Percentiles rank a stretch among this genome's conserved stretches.
phyloP scores from a whole-genome alignment of 163 green algal genomes.

The Chloromonas sp. region DNA sequence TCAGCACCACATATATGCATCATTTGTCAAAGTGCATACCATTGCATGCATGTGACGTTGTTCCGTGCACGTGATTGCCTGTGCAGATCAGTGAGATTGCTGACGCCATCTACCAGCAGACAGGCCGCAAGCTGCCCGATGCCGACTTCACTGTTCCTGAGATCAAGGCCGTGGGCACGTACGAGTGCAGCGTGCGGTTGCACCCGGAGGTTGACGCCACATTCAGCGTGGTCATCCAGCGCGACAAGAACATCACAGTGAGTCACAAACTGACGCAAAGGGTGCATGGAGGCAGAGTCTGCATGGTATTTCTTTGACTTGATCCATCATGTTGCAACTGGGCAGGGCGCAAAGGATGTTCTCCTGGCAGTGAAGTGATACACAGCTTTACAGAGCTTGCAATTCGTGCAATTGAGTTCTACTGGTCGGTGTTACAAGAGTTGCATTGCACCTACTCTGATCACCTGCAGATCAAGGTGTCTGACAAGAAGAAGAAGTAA shows the following conservation, averaged over 20 bases:
- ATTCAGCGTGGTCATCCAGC: slow-evolving; percentile 77
- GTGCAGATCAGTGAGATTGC: slow-evolving; percentile 21
- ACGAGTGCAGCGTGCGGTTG: slow-evolving; percentile 70
- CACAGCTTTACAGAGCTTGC: too few relatives aligned
- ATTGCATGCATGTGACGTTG: too few relatives aligned
- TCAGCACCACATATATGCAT: too few relatives aligned
- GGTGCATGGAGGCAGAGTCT: too few relatives aligned
- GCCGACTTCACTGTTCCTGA: slow-evolving; percentile 74
- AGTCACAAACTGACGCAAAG: background rate
- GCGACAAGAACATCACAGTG: slow-evolving; percentile 51
- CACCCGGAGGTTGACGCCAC: slow-evolving; percentile 67
- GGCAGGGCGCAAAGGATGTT: too few relatives aligned
- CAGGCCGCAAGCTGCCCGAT: slow-evolving; percentile 67
- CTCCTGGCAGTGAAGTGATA: too few relatives aligned
- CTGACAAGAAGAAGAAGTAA: background rate
- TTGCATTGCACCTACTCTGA: too few relatives aligned
- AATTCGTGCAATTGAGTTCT: too few relatives aligned
- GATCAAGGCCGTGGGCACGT: slow-evolving; percentile 84
- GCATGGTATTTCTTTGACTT: too few relatives aligned
- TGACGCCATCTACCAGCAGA: slow-evolving; percentile 81
- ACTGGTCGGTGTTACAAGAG: too few relatives aligned
- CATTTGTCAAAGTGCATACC: too few relatives aligned
- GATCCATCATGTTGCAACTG: too few relatives aligned
- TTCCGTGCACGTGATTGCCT: slow-evolving; percentile 7
- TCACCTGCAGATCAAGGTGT: background rate